These are phyloP conservation scores for Xylariales sp. DNA, from an alignment of 2,329 filamentous ascomycete genomes.

Conservation along the genomic window DNA sequence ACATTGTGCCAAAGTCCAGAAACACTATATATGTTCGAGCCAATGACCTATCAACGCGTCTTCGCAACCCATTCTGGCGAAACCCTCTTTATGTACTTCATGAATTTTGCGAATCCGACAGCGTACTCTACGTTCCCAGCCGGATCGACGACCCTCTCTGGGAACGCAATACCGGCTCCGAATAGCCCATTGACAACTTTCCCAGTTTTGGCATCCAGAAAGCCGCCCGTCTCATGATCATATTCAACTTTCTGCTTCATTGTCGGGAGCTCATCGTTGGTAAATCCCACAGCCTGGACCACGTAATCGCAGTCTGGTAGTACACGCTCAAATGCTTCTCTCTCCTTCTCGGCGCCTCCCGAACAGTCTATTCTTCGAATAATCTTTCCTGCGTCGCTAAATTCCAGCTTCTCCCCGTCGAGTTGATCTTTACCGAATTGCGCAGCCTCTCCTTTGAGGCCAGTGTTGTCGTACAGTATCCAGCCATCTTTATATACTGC, in stretches of 20 bases:
- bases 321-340: slow-evolving; percentile 37
- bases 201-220: slow-evolving; percentile 20
- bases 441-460: slow-evolving; percentile 57
- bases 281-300: slow-evolving; percentile 57
- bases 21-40: too few species aligned
- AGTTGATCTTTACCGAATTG: slow-evolving; percentile 43
- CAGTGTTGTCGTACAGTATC: slow-evolving; percentile 62
- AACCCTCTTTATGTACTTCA: slow-evolving; percentile 55
- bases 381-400: slow-evolving; percentile 21
- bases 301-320: slow-evolving; percentile 46
- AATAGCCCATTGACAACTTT: slow-evolving; percentile 46
- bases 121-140: slow-evolving; percentile 56
- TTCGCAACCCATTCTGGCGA: slow-evolving; percentile 40
- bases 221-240: slow-evolving; percentile 32
- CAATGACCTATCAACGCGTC: too few species aligned
- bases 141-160: slow-evolving; percentile 56
- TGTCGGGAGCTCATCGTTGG: slow-evolving; percentile 41
- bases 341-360: slow-evolving; percentile 32
- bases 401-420: not conserved
- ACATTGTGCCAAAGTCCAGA: too few species aligned
- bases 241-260: slow-evolving; percentile 24
- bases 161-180: slow-evolving; percentile 61
- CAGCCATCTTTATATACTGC: slow-evolving; percentile 59
- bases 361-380: slow-evolving; percentile 42
- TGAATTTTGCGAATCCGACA: slow-evolving; percentile 63